Evolutionary conservation across 768 basidiomycete genomes (phyloP).

Genomic region (Trametes elegans): DNA sequence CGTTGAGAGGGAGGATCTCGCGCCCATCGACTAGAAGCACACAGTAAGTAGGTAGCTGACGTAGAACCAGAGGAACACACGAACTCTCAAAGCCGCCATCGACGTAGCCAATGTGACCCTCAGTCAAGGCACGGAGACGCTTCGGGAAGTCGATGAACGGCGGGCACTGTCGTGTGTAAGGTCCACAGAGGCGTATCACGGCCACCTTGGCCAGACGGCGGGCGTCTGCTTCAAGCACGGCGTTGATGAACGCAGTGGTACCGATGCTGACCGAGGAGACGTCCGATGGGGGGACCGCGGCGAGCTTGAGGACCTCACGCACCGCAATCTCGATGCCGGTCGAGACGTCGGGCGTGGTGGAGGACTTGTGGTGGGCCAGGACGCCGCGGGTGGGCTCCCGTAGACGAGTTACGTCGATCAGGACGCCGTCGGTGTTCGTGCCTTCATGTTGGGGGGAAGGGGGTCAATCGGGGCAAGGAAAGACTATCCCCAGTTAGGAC

Average conservation of each 20-base stretch:
- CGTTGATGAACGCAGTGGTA: conserved; percentile 49
- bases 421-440: conserved; percentile 43
- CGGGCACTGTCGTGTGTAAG: conserved; percentile 56
- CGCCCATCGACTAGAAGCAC: conserved; percentile 43
- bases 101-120: conserved; percentile 36
- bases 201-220: conserved; percentile 56
- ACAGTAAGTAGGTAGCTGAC: conserved; percentile 28
- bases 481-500: neutral
- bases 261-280: conserved; percentile 58
- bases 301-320: conserved; percentile 40
- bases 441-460: conserved; percentile 21
- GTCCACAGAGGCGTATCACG: conserved; percentile 60
- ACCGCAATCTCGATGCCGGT: conserved; percentile 56
- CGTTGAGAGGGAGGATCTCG: conserved; percentile 42
- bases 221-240: conserved; percentile 56
- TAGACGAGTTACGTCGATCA: conserved; percentile 34
- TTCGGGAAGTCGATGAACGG: conserved; percentile 53
- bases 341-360: conserved; percentile 57
- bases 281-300: conserved; percentile 33
- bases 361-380: conserved; percentile 42
- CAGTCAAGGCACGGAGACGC: conserved; percentile 31
- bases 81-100: conserved; percentile 42
- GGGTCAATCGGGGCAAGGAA: neutral
- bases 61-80: conserved; percentile 8
- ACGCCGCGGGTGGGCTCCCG: conserved; percentile 35